Base-by-base conservation (phyloP, 352 stramenopile genomes). In the Hyphochytrium catenoides region DNA sequence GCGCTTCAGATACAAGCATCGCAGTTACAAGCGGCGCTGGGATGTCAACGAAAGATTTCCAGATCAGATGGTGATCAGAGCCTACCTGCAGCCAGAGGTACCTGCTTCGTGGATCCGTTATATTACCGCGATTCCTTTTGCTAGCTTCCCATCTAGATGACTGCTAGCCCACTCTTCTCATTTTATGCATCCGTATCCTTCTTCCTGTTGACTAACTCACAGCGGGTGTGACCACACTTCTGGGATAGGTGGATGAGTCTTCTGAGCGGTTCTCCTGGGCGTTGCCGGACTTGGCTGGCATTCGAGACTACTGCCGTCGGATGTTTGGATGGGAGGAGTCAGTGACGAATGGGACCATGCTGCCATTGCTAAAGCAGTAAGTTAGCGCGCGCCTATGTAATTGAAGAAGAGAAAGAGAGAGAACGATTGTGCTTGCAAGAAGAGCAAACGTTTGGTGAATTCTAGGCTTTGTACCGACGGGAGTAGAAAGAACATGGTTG, bases 41-140 rank as follows among this genome's bases (percentile, higher is more conserved):
- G 62, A 83, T 19, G 50, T 87, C 12, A 78, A 79, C 0, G 60
- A 81, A n/a, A 62, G 83, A 39, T 96, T 97, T 47, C 89, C 89
- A 8, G 91, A 79, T 28, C 47, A 57, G 4, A 65, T 74, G 18
- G 85, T 95, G 4, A 50, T 93, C 5, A 63, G 87, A 39, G 89
- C 87, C 7, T 97, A 96, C 48, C 56, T 73, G 43, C 64, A 70
- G n/a, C 85, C 88, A 3, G 73, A 89, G 16, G 66, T 84, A 11
- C n/a, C n/a, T n/a, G n/a, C n/a, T n/a, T n/a, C n/a, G n/a, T n/a
- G n/a, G n/a, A n/a, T n/a, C n/a, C n/a, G n/a, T n/a, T n/a, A n/a
- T n/a, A n/a, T n/a, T n/a, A n/a, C n/a, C n/a, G n/a, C n/a, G n/a
- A n/a, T n/a, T n/a, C n/a, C n/a, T n/a, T n/a, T n/a, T 52, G 65